Base-by-base conservation (phyloP, 169 alveolate species). In the Plasmodium vivax region DNA sequence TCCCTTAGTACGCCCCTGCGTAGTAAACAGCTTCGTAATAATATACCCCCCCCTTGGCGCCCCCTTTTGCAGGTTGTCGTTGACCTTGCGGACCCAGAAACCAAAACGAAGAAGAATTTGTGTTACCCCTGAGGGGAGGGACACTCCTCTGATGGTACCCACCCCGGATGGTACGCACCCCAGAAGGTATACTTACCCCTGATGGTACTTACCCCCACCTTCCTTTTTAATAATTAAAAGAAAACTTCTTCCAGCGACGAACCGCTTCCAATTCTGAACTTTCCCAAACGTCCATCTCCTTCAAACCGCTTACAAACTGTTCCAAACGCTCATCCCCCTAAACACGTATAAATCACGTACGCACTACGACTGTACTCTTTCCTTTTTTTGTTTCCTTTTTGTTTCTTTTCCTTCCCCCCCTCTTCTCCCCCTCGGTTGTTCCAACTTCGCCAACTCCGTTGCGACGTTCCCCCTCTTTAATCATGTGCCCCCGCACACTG, bases 51-150 rank as follows among this genome's bases (percentile, higher is more conserved):
- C 38, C 7, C 9, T 7, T 62, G 38, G 32, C 32, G 10, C 6
- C 23, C 34, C 58, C 36, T 23, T 19, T 32, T 38, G 45, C 74
- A 87, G 94, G 94, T 87, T 3, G 94, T 87, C 45, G 83, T 87
- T 8, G 94, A 87, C 34, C 47, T 87, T 77, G 94, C 94, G 30
- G 88, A 87, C 72, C 94, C 82, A 27, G 94, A 87, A 77, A 87
- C 85, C n/a, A 87, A 87, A 79, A 30, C 75, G 54, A 75, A 54
- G 81, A 87, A 87, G 58, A 87, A 77, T 51, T 56, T 77, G n/a
- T 54, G 68, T 23, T 85, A 85, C 62, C 80, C 72, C 16, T 82
- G 45, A 54, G 19, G 14, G 58, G 19, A 47, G 19, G n/a, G 58
- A 23, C 27, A 23, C 27, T 23, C 27, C 27, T 23, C 27, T 23